Evolutionary conservation across 176 grass and related monocot species (phyloP).

Genomic region (Aegilops speltoides): DNA sequence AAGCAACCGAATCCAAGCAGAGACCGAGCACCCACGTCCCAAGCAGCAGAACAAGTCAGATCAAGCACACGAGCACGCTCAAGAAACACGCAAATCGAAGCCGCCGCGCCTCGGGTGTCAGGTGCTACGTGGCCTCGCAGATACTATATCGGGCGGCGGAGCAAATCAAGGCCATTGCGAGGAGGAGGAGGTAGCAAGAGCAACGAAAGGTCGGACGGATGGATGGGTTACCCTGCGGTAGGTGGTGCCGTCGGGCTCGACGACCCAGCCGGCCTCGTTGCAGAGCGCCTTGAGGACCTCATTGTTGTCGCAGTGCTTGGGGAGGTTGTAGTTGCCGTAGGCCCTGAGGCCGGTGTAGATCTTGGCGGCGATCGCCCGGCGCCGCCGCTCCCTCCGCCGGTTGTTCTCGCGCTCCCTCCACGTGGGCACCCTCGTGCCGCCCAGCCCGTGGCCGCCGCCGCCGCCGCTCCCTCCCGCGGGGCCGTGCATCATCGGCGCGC

Average conservation of each 20-base stretch:
- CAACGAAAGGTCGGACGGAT: too few species aligned
- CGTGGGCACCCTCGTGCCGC: constrained; percentile 86
- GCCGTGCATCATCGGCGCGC: constrained; percentile 33
- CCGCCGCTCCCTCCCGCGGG: constrained; percentile 3
- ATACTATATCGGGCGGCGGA: neutral
- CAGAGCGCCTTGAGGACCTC: constrained; percentile 99
- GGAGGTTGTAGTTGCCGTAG: constrained; percentile 93
- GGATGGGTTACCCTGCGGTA: constrained; percentile 71
- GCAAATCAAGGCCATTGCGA: neutral
- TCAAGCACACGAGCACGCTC: neutral
- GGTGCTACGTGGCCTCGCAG: neutral
- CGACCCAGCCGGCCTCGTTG: constrained; percentile 91
- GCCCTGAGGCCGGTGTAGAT: constrained; percentile 85
- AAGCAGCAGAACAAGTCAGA: neutral
- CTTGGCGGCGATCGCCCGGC: constrained; percentile 95
- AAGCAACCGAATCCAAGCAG: neutral
- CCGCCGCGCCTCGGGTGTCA: neutral
- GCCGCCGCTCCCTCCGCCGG: constrained; percentile 75
- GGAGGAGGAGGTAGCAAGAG: neutral
- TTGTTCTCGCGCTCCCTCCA: constrained; percentile 99
- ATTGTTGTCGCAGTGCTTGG: constrained; percentile 99
- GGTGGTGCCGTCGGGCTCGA: constrained; percentile 92
- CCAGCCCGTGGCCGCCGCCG: constrained; percentile 32
- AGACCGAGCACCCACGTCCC: neutral
- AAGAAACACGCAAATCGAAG: constrained; percentile 7